Evolutionary conservation across 2,329 filamentous ascomycete species (phyloP), one percentile per base, ranked within the genome.

Genomic region (Phaeosphaeriaceae sp.): DNA sequence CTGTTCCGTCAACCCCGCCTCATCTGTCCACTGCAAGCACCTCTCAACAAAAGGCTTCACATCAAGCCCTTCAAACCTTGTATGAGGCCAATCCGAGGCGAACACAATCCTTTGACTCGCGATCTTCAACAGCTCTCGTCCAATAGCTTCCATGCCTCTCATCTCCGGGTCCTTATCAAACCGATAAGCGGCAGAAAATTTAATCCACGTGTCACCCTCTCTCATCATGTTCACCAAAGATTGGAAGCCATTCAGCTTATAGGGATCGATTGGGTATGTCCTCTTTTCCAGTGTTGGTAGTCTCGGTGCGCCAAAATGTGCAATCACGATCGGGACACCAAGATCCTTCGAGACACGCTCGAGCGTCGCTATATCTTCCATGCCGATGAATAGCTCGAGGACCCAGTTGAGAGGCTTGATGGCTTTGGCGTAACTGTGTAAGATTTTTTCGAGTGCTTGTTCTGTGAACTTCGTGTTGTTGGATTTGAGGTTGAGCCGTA

Each of bases 31-130:
- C 15, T 82, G 77, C 55, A 89, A 69, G 50, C 86, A 84, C 53
- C 74, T 79, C 58, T 86, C 80, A 26, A 87, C 80, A 69, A 85
- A 89, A 0, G 83, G 83, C 49, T 71, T 77, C 22, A 88, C 84
- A 66, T 89, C 83, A 1, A 87, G 64, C 1, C 82, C 83, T 22
- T 87, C 84, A 59, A 85, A 89, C 13, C 87, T 79, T 2, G 88
- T 89, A 71, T 89, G 86, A 21, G 87, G 87, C 87, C 87, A 89
- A 66, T 89, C 87, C 0, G 85, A 87, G 1, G 85, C 86, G 71
- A 87, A 89, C 0, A 89, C 81, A 10, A 86, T 77, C 17, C 81
- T 77, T 19, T 80, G 72, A 1, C 78, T 78, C 24, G 52, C 56
- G 22, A 46, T 49, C 47, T 56, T 55, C 21, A 66, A 50, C 8